Conservation (phyloP, 1,284 basidiomycete species). For the Puccinia hordei region DNA sequence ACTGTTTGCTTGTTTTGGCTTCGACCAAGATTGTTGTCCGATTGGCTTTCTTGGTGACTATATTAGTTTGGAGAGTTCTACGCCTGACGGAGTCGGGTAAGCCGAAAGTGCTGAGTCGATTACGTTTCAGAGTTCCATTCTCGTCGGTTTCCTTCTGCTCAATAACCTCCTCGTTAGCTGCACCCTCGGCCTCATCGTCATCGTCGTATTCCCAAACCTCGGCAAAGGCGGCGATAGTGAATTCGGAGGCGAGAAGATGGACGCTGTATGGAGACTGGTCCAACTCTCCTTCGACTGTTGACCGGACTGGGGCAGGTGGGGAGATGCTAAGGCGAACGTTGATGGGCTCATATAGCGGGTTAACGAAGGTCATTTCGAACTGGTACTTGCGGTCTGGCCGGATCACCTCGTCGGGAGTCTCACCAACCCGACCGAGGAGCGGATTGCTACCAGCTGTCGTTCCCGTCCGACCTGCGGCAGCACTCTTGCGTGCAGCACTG, state of each 20-base stretch:
- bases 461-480: constrained; percentile 50
- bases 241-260: constrained; percentile 72
- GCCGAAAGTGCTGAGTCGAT: constrained; percentile 64
- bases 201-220: constrained; percentile 93
- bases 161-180: constrained; percentile 69
- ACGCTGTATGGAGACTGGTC: constrained; percentile 68
- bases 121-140: constrained; percentile 64
- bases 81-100: constrained; percentile 34
- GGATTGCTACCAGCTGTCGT: constrained; percentile 61
- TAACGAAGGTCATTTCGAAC: constrained; percentile 84
- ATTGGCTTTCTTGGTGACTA: constrained; percentile 81
- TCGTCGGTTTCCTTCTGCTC: constrained; percentile 61
- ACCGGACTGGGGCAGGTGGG: constrained; percentile 62
- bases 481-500: constrained; percentile 46
- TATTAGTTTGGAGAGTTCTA: constrained; percentile 54
- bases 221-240: constrained; percentile 80
- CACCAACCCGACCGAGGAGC: constrained; percentile 31
- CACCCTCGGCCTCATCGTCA: constrained; percentile 65
- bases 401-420: constrained; percentile 62
- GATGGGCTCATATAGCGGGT: constrained; percentile 90
- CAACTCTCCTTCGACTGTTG: constrained; percentile 25
- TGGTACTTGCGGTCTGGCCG: constrained; percentile 75
- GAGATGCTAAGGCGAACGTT: constrained; percentile 77
- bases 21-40: constrained; percentile 80
- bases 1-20: constrained; percentile 74